Percentiles rank a stretch among this genome's conserved stretches.
These are phyloP conservation scores for Vickermania spadyakhi DNA, from an alignment of 208 protist species.

Conservation along the genomic window DNA sequence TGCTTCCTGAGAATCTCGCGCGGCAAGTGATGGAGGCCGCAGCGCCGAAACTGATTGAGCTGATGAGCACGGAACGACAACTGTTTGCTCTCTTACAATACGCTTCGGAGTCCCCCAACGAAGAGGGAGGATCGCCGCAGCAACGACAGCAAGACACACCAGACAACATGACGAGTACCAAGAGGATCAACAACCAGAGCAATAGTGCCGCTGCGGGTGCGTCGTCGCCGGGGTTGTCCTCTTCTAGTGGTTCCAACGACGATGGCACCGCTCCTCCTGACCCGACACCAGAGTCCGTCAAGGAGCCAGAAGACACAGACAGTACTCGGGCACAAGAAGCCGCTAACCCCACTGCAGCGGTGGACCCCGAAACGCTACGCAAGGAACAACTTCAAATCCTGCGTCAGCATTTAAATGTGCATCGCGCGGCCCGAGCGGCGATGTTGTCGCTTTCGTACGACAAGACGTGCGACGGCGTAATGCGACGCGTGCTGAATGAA, in stretches of 20 bases:
- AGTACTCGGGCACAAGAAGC: too few species aligned
- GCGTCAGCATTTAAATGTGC: neutral
- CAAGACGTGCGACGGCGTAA: constrained; percentile 18
- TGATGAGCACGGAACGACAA: neutral
- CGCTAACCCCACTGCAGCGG: neutral
- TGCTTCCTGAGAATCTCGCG: neutral
- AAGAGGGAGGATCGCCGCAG: neutral
- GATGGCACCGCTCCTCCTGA: neutral
- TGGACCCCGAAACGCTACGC: neutral
- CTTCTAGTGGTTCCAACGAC: neutral
- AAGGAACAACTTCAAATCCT: neutral
- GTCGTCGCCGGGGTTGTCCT: too few species aligned
- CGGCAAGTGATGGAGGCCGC: neutral
- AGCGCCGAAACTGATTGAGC: neutral
- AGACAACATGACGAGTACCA: neutral
- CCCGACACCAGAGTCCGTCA: too few species aligned
- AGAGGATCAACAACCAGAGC: neutral
- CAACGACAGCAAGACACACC: too few species aligned
- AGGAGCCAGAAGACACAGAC: too few species aligned
- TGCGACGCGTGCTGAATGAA: constrained; percentile 42
- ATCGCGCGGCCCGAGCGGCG: neutral
- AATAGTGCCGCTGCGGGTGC: neutral
- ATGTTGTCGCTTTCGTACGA: constrained; percentile 4
- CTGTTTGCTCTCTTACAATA: neutral
- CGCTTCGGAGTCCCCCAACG: too few species aligned